Evolutionary conservation across 306 rosid genomes (phyloP), one percentile per base, ranked within the genome.

Genomic region (Prinsepia uniflora): DNA sequence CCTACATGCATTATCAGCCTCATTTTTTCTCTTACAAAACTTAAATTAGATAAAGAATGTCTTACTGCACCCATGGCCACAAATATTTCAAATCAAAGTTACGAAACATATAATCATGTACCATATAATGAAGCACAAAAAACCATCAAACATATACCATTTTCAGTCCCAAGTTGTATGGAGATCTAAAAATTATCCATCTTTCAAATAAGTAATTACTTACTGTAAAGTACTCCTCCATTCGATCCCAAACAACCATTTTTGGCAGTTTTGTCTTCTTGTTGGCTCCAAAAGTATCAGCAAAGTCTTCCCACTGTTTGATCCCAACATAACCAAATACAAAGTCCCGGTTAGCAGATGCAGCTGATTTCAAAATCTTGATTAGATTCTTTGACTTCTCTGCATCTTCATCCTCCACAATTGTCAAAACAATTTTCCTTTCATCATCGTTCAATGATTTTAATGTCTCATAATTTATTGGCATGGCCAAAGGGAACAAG

Each of bases 301-400:
- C 90, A 77, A 95, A 95, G 41, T 91, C 96, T 22, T 75, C 97
- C 81, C 84, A 79, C 81, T 95, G 99, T 77, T 76, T 80, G 77
- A 85, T 76, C 70, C 99, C 97, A 58, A 91, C 96, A 52, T 86
- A 89, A 76, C 96, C 88, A 84, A 95, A 95, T 74, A 95, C 78
- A 71, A 95, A 80, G 80, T 91, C 96, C 8, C 91, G 95, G 62
- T 95, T 95, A n/a, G 96, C 99, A 36, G 96, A 89, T 67, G 99
- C 99, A 63, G 96, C 97, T 68, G 86, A 95, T 83, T 82, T 90
- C 78, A 95, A 80, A 80, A 89, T 77, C 86, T 89, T 84, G 62
- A 87, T 57, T 77, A 91, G 79, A 24, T 86, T 88, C 76, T 72
- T 87, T 53, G 96, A 72, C 55, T 80, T 81, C 70, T 86, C 99